Evolutionary conservation across 75 land plant genomes (phyloP).

Genomic region (Cupressus sempervirens): DNA sequence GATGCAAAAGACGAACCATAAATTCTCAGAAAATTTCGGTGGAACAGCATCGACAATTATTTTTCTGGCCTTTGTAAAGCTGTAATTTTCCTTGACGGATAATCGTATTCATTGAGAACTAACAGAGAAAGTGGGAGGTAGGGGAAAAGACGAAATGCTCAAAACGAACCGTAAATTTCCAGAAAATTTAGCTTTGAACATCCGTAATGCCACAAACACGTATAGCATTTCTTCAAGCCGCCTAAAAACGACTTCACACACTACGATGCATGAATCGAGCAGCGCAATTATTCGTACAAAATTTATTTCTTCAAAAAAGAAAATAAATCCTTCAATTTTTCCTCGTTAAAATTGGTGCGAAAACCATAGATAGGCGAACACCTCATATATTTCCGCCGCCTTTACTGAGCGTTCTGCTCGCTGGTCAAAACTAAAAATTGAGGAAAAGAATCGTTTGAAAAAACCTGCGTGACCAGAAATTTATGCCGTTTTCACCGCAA

Average conservation of each 20-base stretch:
- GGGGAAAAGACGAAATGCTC: no score
- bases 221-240: not conserved
- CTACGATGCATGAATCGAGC: not conserved
- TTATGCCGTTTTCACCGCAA: not conserved
- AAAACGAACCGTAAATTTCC: not conserved
- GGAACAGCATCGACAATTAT: no score
- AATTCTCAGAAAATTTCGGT: not conserved
- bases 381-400: not conserved
- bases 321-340: not conserved
- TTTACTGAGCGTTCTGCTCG: not conserved
- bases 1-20: not conserved
- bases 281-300: not conserved
- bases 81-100: no score
- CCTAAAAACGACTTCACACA: not conserved
- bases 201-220: not conserved
- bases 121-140: no score
- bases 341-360: not conserved
- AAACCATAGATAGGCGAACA: not conserved
- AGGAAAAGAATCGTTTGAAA: slow-evolving; percentile 1
- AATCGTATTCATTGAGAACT: no score
- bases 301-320: not conserved
- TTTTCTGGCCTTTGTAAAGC: no score
- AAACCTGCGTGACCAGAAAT: not conserved
- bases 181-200: not conserved
- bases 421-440: not conserved